A percentile compares a stretch with the other conserved stretches of the same genome.
Conservation (phyloP, 2,329 filamentous ascomycete genomes). For the Tolypocladium inflatum region DNA sequence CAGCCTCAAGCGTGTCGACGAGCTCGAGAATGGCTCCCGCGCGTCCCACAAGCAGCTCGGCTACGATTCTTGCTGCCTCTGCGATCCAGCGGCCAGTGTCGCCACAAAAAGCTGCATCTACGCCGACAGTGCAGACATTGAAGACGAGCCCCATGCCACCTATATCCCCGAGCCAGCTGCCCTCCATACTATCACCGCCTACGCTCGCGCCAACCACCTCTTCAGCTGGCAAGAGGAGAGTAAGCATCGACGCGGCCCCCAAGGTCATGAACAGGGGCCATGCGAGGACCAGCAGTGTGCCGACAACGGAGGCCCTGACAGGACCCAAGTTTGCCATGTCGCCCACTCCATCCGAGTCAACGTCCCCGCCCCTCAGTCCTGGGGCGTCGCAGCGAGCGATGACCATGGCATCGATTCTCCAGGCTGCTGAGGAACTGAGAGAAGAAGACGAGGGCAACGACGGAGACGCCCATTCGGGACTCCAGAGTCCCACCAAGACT, state of each 20-base stretch:
- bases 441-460: slow-evolving; percentile 18
- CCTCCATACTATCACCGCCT: slow-evolving; percentile 25
- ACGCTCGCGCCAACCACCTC: slow-evolving; percentile 20
- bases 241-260: slow-evolving; percentile 32
- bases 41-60: slow-evolving; percentile 26
- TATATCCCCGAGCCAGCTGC: slow-evolving; percentile 14
- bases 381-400: slow-evolving; percentile 24
- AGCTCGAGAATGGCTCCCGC: slow-evolving; percentile 31
- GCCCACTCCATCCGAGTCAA: slow-evolving; percentile 19
- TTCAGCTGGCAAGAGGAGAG: slow-evolving; percentile 26
- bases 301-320: slow-evolving; percentile 25
- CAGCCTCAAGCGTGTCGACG: slow-evolving; percentile 36
- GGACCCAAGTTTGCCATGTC: slow-evolving; percentile 24
- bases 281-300: slow-evolving; percentile 30
- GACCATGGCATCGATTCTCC: slow-evolving; percentile 46
- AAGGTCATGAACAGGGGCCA: slow-evolving; percentile 24
- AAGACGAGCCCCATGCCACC: slow-evolving; percentile 12
- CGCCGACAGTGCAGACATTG: slow-evolving; percentile 8
- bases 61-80: slow-evolving; percentile 8
- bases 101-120: slow-evolving; percentile 34
- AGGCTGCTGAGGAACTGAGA: slow-evolving; percentile 42
- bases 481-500: slow-evolving; percentile 50
- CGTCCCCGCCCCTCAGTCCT: slow-evolving; percentile 26
- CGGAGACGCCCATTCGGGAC: slow-evolving; percentile 19
- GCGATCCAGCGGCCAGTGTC: slow-evolving; percentile 36